Evolutionary conservation across 495 filamentous ascomycete species (phyloP), one percentile per base, ranked within the genome.

Genomic region (Chaetomidium leptoderma): DNA sequence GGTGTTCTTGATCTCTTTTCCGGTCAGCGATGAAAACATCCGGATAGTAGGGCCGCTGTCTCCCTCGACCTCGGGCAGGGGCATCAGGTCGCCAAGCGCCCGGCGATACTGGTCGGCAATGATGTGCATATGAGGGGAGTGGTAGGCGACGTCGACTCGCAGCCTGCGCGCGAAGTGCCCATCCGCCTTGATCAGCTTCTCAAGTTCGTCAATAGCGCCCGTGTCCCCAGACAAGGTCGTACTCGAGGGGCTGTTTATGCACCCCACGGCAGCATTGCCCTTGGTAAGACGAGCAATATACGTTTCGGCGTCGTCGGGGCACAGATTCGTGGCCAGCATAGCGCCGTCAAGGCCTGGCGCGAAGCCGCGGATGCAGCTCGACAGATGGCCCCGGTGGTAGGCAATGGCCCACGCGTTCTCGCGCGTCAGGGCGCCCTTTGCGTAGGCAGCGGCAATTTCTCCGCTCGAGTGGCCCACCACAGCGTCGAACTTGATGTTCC

Each of bases 381-480:
- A 59, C 4, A 66, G 56, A 14, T 57, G 58, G 9, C 76, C 67
- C 30, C 72, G 68, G 57, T 76, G 57, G 69, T 74, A 72, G 30
- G 82, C 72, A 2, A 83, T 36, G 42, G 73, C 67, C 67, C 77
- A 77, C 13, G 75, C 77, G 0, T 74, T 68, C 11, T 63, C 24
- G n/a, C 74, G 70, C 4, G 70, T 66, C 17, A 82, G 35, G 17
- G 66, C 66, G 4, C 78, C 77, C 4, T 60, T 53, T 11, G 73
- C 58, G 57, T 78, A 80, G 4, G 73, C 73, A 0, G 73, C 73
- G 2, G 68, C 73, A 61, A 86, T 86, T 61, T 86, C 83, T 2
- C 83, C 83, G 59, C 77, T 81, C 0, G 83, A 86, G 59, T 87
- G 83, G 3, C 84, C 82, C 2, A 83, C 71, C 0, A 83, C 80